phyloP scores from a whole-genome alignment of 768 basidiomycete genomes.

The Amanita thiersii region DNA sequence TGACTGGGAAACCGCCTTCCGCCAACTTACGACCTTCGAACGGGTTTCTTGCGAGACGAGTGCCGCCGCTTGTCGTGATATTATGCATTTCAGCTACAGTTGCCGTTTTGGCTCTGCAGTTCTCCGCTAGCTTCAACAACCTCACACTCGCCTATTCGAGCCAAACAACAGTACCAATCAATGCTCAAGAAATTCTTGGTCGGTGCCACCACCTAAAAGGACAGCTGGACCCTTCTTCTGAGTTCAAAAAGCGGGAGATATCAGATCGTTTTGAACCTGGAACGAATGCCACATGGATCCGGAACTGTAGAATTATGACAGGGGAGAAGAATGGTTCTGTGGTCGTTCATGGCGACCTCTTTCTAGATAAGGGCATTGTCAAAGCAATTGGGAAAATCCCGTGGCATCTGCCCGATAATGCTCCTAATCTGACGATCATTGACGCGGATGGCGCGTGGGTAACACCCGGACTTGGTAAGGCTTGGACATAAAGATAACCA shows the following conservation, averaged over 20 bases:
- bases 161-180: slow-evolving; percentile 13
- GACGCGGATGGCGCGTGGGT: slow-evolving; percentile 63
- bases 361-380: slow-evolving; percentile 60
- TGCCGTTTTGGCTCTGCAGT: slow-evolving; percentile 5
- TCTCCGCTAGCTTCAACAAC: slow-evolving; percentile 7
- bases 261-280: slow-evolving; percentile 65
- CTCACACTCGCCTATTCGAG: slow-evolving; percentile 2
- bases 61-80: slow-evolving; percentile 8
- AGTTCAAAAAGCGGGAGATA: slow-evolving; percentile 31
- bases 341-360: slow-evolving; percentile 52
- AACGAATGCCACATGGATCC: slow-evolving; percentile 58
- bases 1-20: slow-evolving; percentile 8
- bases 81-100: slow-evolving; percentile 12
- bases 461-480: slow-evolving; percentile 54
- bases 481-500: slow-evolving; percentile 15
- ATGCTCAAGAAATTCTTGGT: slow-evolving; percentile 25
- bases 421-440: slow-evolving; percentile 40
- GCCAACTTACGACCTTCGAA: slow-evolving; percentile 1
- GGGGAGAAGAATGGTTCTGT: slow-evolving; percentile 49
- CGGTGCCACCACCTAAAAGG: slow-evolving; percentile 45
- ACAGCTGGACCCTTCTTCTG: slow-evolving; percentile 31
- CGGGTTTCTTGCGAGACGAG: neutral
- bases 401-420: slow-evolving; percentile 23
- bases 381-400: slow-evolving; percentile 50
- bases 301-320: slow-evolving; percentile 63